phyloP scores from a whole-genome alignment of 2,329 filamentous ascomycete genomes.

The Aspergillus felis region DNA sequence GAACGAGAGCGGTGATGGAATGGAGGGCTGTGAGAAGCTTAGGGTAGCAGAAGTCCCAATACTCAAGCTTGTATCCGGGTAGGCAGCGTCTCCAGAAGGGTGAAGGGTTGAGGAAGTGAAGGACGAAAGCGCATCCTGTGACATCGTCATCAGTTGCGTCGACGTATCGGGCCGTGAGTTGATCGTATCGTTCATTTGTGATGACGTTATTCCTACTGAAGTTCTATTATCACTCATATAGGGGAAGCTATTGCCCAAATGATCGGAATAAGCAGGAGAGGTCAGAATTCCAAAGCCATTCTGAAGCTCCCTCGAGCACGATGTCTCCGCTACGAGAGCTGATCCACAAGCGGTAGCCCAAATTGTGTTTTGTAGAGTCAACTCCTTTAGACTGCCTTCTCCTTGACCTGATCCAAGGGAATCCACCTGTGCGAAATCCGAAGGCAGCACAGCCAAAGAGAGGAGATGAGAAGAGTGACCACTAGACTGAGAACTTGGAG shows the following conservation, averaged over 20 bases:
- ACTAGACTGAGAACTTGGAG: constrained; percentile 26
- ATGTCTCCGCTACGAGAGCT: constrained; percentile 12
- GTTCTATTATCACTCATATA: constrained; percentile 14
- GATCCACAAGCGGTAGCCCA: constrained; percentile 12
- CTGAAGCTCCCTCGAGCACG: constrained; percentile 19
- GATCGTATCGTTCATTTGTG: constrained; percentile 12
- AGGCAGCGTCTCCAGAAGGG: constrained; percentile 14
- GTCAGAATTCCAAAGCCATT: constrained; percentile 13
- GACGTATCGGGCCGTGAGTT: constrained; percentile 22
- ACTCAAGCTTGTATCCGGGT: constrained; percentile 22
- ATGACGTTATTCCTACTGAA: constrained; percentile 19
- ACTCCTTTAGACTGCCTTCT: constrained; percentile 3
- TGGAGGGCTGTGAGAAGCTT: constrained; percentile 27
- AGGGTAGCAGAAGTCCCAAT: constrained; percentile 25
- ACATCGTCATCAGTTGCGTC: constrained; percentile 8
- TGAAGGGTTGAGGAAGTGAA: constrained; percentile 16
- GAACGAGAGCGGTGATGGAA: constrained; percentile 35
- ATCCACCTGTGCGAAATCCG: constrained; percentile 6
- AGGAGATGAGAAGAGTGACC: constrained; percentile 15
- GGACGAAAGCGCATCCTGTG: constrained; percentile 14
- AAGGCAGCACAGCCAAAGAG: constrained; percentile 12
- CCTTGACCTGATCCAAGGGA: constrained; percentile 1
- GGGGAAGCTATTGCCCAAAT: constrained; percentile 13
- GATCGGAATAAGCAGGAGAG: constrained; percentile 14
- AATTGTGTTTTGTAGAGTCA: constrained; percentile 7